phyloP scores from a whole-genome alignment of 108 stramenopile genomes.

The Nitzschia putrida region DNA sequence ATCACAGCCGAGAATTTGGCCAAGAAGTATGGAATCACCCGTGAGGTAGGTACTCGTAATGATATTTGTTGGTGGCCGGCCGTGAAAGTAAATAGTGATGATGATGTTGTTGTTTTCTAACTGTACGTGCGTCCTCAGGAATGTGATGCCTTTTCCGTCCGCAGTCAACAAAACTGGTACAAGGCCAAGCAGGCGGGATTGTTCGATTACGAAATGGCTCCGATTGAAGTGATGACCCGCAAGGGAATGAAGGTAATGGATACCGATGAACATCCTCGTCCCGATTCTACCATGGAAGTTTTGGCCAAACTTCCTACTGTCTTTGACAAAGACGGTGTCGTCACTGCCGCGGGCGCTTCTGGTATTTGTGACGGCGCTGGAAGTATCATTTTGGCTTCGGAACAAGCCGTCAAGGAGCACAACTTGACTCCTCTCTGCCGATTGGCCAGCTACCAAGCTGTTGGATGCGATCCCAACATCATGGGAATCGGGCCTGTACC shows the following conservation, averaged over 20 bases:
- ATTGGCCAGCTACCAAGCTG: constrained; percentile 68
- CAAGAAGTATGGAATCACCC: constrained; percentile 83
- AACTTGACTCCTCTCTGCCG: constrained; percentile 87
- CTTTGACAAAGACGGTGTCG: constrained; percentile 95
- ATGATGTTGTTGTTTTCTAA: too few relatives aligned
- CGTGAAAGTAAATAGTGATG: too few relatives aligned
- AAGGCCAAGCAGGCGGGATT: constrained; percentile 71
- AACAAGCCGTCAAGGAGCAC: constrained; percentile 83
- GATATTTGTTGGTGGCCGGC: not conserved
- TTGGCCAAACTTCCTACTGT: constrained; percentile 87
- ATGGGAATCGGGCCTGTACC: constrained; percentile 97
- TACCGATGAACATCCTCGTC: constrained; percentile 96
- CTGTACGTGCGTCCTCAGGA: too few relatives aligned
- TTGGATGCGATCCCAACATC: constrained; percentile 89
- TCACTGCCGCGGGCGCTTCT: constrained; percentile 94
- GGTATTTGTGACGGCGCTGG: constrained; percentile 99
- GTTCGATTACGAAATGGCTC: constrained; percentile 92
- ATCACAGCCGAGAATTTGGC: constrained; percentile 98
- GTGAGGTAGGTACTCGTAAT: constrained; percentile 58
- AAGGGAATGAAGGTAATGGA: constrained; percentile 82
- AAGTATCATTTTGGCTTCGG: constrained; percentile 87
- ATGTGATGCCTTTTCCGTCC: constrained; percentile 88
- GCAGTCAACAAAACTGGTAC: constrained; percentile 86
- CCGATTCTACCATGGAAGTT: constrained; percentile 84
- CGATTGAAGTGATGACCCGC: constrained; percentile 82